A percentile compares a stretch with the other conserved stretches of the same genome.
phyloP scores from a whole-genome alignment of 192 early-diverging fungal species.

The Coemansia furcata region DNA sequence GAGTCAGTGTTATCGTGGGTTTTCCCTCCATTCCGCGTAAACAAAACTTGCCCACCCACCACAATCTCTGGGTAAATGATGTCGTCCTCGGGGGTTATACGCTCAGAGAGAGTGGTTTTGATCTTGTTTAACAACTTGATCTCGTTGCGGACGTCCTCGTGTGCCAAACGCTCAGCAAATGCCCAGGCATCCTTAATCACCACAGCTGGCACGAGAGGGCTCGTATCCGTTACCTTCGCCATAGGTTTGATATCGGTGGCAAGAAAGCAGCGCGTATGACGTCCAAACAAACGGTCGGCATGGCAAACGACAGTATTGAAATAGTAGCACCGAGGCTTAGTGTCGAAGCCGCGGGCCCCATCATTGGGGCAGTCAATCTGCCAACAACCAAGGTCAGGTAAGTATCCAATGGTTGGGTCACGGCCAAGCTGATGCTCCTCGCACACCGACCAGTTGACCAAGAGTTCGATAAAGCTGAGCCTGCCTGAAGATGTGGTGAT shows the following conservation, averaged over 20 bases:
- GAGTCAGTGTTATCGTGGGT: not conserved
- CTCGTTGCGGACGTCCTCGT: not conserved
- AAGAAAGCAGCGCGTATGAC: conserved; percentile 11
- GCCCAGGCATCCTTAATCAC: conserved; percentile 20
- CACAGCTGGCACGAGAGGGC: not conserved
- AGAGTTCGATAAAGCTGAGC: too few relatives aligned
- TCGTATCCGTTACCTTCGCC: too few relatives aligned
- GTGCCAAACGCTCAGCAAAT: not conserved
- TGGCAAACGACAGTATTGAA: not conserved
- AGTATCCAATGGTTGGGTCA: too few relatives aligned
- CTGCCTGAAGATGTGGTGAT: not conserved
- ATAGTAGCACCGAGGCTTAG: not conserved
- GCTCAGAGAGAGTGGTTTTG: not conserved
- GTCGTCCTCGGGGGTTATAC: not conserved
- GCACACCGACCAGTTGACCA: too few relatives aligned
- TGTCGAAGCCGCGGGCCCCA: too few relatives aligned
- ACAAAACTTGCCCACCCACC: not conserved
- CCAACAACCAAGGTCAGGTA: too few relatives aligned
- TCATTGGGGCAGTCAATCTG: too few relatives aligned
- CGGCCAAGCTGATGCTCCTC: too few relatives aligned
- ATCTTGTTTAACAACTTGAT: not conserved
- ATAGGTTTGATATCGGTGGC: not conserved
- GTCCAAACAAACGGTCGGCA: conserved; percentile 3
- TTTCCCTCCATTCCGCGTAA: not conserved
- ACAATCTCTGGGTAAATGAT: not conserved